A percentile compares a stretch with the other conserved stretches of the same genome.
These are phyloP conservation scores for Parastagonospora avenae DNA, from an alignment of 2,329 filamentous ascomycete species.

Conservation along the genomic window DNA sequence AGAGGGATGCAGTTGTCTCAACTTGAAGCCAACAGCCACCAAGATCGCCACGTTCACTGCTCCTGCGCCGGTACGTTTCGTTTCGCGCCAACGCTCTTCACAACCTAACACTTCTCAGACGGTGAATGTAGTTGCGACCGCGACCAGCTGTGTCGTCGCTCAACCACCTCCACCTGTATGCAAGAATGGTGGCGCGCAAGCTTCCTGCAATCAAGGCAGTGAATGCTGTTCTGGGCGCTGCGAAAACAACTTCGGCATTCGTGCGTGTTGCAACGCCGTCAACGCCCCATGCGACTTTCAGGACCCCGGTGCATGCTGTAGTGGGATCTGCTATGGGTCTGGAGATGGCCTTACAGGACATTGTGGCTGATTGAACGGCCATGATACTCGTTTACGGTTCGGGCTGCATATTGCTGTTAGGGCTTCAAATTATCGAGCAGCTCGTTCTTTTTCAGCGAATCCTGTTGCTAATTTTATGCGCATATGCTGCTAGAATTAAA, in stretches of 20 bases:
- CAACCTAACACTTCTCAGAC: background rate
- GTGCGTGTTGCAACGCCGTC: background rate
- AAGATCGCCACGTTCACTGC: background rate
- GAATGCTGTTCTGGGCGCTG: background rate
- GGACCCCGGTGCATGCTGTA: background rate
- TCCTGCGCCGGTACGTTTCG: background rate
- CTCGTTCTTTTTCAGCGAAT: too few relatives aligned
- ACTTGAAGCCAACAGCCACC: background rate
- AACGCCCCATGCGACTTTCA: background rate
- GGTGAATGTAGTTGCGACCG: background rate
- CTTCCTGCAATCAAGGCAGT: background rate
- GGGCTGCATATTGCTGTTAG: too few relatives aligned
- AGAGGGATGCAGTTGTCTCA: slow-evolving; percentile 3
- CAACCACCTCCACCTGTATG: background rate
- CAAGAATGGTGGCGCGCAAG: background rate
- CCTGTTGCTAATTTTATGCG: too few relatives aligned
- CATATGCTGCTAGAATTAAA: too few relatives aligned
- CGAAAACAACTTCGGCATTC: background rate
- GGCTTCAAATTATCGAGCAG: too few relatives aligned
- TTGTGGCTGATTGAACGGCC: too few relatives aligned
- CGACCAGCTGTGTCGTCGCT: background rate
- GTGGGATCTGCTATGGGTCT: background rate
- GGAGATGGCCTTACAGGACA: too few relatives aligned
- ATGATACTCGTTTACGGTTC: too few relatives aligned
- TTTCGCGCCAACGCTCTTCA: background rate